phyloP scores from a whole-genome alignment of 2,329 filamentous ascomycete genomes.

The Pyricularia grisea region DNA sequence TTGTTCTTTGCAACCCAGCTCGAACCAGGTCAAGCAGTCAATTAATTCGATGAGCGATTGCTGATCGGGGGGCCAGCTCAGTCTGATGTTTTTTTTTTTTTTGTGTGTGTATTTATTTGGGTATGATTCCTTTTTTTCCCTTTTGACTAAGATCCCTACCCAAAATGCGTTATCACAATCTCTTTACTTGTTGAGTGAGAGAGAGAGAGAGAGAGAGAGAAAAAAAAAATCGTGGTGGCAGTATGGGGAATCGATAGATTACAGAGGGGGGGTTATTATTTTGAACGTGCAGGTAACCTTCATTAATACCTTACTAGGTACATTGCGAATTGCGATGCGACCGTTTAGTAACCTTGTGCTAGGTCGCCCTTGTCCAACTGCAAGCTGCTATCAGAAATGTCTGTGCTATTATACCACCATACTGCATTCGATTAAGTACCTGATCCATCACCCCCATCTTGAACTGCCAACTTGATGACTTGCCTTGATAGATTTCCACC shows the following conservation, averaged over 20 bases:
- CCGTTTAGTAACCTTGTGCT: neutral
- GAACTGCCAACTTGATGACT: neutral
- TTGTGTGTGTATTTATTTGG: neutral
- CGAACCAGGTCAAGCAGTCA: neutral
- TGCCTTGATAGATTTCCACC: neutral
- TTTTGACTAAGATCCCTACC: neutral
- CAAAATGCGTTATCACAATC: too few species aligned
- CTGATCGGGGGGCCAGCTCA: neutral
- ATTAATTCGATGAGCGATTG: neutral
- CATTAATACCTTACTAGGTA: neutral
- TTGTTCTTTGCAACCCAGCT: neutral
- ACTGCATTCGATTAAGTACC: neutral
- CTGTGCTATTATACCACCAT: neutral
- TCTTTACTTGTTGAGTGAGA: too few species aligned
- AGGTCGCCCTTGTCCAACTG: neutral
- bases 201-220: too few species aligned
- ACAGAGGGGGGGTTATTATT: neutral
- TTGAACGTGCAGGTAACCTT: neutral
- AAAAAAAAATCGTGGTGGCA: neutral
- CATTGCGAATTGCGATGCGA: neutral
- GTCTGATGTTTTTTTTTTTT: neutral
- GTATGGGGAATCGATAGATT: neutral
- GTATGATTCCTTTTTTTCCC: neutral
- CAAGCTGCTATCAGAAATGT: neutral
- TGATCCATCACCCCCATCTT: neutral